Evolutionary conservation across 23 red algal genomes (phyloP).

Genomic region (Chondrus crispus): DNA sequence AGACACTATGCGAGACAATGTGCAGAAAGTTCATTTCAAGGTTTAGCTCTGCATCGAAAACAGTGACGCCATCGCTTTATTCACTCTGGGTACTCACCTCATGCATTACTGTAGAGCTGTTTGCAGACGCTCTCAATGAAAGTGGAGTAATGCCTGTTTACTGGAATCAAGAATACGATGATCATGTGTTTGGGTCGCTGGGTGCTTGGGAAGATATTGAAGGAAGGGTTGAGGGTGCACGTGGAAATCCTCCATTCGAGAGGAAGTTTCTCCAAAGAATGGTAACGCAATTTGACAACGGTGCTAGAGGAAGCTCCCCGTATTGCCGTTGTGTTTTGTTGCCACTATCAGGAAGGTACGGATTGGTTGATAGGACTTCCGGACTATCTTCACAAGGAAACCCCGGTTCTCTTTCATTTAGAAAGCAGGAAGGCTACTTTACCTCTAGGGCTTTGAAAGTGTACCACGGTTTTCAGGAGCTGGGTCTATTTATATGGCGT

Average conservation of each 20-base stretch:
- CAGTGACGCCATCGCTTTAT: background rate
- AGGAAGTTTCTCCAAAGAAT: background rate
- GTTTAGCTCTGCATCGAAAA: background rate
- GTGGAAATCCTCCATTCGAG: background rate
- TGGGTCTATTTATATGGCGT: slow-evolving; percentile 4
- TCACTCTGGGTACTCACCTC: background rate
- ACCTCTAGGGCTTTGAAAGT: background rate
- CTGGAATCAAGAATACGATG: background rate
- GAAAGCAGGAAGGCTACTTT: background rate
- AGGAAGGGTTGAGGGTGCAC: background rate
- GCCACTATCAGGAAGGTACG: background rate
- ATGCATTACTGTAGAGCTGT: background rate
- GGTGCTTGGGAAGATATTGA: background rate
- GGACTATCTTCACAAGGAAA: background rate
- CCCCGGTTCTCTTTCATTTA: background rate
- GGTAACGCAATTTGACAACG: background rate
- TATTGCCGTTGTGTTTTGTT: slow-evolving; percentile 2
- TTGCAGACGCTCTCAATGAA: slow-evolving; percentile 25
- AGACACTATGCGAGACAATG: background rate
- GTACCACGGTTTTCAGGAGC: background rate
- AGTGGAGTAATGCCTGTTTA: background rate
- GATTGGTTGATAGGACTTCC: background rate
- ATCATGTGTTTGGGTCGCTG: background rate
- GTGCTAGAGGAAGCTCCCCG: background rate
- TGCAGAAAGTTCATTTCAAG: background rate